Conservation (phyloP, 228 moss, liverwort and hornwort genomes). For the Sphagnum fallax region DNA sequence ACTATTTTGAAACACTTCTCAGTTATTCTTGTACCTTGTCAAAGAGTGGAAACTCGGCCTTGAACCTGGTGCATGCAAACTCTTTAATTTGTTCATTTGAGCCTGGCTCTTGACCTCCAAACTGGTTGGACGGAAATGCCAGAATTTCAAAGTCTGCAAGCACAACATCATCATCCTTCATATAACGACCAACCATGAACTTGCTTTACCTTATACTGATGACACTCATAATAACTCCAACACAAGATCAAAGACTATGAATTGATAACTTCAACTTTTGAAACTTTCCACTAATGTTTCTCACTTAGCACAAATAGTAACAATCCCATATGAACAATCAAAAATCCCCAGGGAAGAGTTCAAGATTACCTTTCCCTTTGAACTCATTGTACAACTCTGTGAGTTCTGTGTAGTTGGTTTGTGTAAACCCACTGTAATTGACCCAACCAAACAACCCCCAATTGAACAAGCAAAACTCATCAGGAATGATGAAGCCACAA, state of each 20-base stretch:
- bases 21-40: constrained; percentile 28
- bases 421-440: constrained; percentile 40
- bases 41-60: constrained; percentile 58
- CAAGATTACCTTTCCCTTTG: constrained; percentile 31
- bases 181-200: background rate
- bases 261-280: too few species aligned
- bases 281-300: too few species aligned
- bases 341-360: too few species aligned
- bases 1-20: too few species aligned
- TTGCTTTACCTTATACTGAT: too few species aligned
- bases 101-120: constrained; percentile 58
- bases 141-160: constrained; percentile 46
- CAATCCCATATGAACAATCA: too few species aligned
- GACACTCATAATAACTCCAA: too few species aligned
- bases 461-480: background rate
- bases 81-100: constrained; percentile 47
- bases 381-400: constrained; percentile 42
- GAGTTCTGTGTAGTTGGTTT: constrained; percentile 51
- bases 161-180: background rate
- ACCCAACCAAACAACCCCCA: background rate
- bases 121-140: constrained; percentile 65
- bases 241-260: too few species aligned
- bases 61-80: constrained; percentile 42
- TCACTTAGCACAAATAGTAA: too few species aligned
- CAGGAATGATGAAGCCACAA: too few species aligned